Evolutionary conservation across 768 basidiomycete species (phyloP).

Genomic region (Rhizopogon vinicolor): DNA sequence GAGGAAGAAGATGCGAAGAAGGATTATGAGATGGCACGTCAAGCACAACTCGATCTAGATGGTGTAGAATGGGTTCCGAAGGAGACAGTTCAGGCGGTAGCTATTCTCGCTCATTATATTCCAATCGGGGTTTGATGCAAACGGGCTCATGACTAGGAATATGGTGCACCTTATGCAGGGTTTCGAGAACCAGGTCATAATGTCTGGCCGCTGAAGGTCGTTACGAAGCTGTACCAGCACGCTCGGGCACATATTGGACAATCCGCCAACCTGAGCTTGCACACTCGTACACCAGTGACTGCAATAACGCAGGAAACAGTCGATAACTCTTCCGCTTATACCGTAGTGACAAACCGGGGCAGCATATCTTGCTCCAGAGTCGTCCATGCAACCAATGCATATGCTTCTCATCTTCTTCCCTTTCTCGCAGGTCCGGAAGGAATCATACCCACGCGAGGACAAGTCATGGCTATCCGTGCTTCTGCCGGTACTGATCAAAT

Average conservation of each 20-base stretch:
- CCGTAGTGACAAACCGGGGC: constrained; percentile 64
- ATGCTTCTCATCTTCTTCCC: constrained; percentile 74
- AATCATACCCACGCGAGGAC: constrained; percentile 72
- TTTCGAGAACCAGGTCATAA: constrained; percentile 54
- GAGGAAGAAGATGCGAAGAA: constrained; percentile 33
- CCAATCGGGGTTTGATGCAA: background rate
- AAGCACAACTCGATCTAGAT: constrained; percentile 45
- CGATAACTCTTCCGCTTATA: constrained; percentile 12
- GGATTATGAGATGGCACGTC: constrained; percentile 51
- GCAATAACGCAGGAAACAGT: constrained; percentile 22
- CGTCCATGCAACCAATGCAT: constrained; percentile 86
- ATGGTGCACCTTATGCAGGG: constrained; percentile 44
- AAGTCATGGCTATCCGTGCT: constrained; percentile 49
- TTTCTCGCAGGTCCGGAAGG: constrained; percentile 43
- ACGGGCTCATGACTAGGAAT: constrained; percentile 12
- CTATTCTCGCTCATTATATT: constrained; percentile 4
- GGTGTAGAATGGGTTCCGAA: constrained; percentile 41
- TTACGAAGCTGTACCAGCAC: constrained; percentile 55
- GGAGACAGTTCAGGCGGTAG: constrained; percentile 45
- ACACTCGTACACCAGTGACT: constrained; percentile 72
- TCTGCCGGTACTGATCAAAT: constrained; percentile 34
- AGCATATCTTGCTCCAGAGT: constrained; percentile 54
- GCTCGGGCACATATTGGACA: constrained; percentile 25
- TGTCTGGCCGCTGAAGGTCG: constrained; percentile 80
- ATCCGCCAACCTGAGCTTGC: constrained; percentile 45